These are phyloP conservation scores for Termitomyces sp. DNA, from an alignment of 768 basidiomycete genomes.

Conservation along the genomic window DNA sequence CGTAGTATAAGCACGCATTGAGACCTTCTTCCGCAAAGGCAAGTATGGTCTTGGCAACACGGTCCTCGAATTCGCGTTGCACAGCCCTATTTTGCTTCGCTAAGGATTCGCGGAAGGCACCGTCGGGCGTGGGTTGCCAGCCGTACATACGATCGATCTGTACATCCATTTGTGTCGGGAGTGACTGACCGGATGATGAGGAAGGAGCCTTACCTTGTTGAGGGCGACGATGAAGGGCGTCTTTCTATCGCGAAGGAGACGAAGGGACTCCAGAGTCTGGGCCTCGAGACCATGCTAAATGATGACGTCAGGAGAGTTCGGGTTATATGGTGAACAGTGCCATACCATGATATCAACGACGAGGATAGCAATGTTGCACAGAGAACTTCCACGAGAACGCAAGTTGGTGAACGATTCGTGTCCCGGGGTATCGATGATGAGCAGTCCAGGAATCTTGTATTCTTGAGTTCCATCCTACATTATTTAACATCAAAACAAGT, in stretches of 20 bases:
- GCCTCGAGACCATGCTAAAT: conserved; percentile 90
- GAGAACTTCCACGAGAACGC: conserved; percentile 90
- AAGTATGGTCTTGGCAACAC: conserved; percentile 77
- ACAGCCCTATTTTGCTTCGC: conserved; percentile 76
- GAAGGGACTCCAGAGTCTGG: conserved; percentile 96
- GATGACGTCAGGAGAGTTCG: conserved; percentile 4
- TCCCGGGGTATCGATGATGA: conserved; percentile 97
- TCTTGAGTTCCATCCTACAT: conserved; percentile 74
- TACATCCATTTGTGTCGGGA: neutral
- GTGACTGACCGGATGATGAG: neutral
- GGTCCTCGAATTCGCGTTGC: conserved; percentile 90
- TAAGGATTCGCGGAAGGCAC: conserved; percentile 88
- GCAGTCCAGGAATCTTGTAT: conserved; percentile 94
- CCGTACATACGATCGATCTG: conserved; percentile 98
- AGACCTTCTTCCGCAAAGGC: conserved; percentile 98
- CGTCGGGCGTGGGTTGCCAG: conserved; percentile 90
- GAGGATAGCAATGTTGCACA: conserved; percentile 98
- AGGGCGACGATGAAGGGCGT: conserved; percentile 99
- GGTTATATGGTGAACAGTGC: neutral
- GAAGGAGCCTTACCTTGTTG: conserved; percentile 67
- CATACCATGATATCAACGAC: conserved; percentile 97
- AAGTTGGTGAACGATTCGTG: conserved; percentile 99
- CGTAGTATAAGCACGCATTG: conserved; percentile 94
- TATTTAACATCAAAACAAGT: neutral
- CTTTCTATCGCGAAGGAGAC: conserved; percentile 86